Conservation (phyloP, 345 rosid genomes). For the Eucalyptus cladocalyx region DNA sequence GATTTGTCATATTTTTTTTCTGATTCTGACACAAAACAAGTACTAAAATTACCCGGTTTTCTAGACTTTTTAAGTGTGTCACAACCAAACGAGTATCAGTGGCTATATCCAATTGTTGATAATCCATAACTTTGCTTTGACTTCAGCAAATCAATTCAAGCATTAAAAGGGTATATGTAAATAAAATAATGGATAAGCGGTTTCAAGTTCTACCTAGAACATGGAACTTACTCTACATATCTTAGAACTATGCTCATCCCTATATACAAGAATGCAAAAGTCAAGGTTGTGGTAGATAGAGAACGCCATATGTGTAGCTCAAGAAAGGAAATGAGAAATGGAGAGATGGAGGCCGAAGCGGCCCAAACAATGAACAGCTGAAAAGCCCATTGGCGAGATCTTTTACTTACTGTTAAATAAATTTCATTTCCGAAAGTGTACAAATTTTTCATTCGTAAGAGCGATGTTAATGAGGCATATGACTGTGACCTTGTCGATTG, state of each 20-base stretch:
- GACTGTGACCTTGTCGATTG: neutral
- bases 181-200: too few species aligned
- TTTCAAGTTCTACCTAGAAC: rapidly evolving
- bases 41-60: too few species aligned
- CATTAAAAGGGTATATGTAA: too few species aligned
- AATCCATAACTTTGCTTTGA: too few species aligned
- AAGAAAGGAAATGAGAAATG: neutral
- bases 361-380: neutral
- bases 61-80: too few species aligned
- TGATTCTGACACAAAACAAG: rapidly evolving
- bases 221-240: too few species aligned
- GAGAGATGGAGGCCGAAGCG: neutral
- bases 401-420: rapidly evolving
- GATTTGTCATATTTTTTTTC: too few species aligned
- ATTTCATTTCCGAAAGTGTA: neutral
- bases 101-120: too few species aligned
- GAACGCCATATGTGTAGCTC: neutral
- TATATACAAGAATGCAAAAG: neutral
- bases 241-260: too few species aligned
- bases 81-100: too few species aligned
- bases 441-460: neutral
- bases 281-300: neutral
- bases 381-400: neutral
- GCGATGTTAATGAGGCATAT: neutral
- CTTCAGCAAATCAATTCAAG: too few species aligned